Conservation (phyloP, 1,284 basidiomycete species). For the Naganishia sp. region DNA sequence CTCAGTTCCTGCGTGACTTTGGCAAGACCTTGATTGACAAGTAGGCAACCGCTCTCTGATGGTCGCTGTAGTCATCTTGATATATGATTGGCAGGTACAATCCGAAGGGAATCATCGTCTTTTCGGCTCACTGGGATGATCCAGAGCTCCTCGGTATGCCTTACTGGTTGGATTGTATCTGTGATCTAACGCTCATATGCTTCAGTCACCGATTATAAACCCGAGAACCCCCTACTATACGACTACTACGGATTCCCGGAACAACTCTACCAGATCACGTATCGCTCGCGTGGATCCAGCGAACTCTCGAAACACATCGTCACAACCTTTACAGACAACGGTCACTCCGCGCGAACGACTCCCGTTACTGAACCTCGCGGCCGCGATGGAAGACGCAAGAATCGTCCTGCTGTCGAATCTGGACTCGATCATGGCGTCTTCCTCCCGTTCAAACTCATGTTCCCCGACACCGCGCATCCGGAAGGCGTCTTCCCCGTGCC, state of each 20-base stretch:
- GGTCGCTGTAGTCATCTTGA: neutral
- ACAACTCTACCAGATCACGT: slow-evolving; percentile 18
- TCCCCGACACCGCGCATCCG: slow-evolving; percentile 1
- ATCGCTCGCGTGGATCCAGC: slow-evolving; percentile 19
- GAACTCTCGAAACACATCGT: slow-evolving; percentile 12
- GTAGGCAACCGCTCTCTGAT: neutral
- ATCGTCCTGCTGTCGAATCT: slow-evolving; percentile 4
- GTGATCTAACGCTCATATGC: neutral
- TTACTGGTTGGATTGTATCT: neutral
- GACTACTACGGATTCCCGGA: slow-evolving; percentile 26
- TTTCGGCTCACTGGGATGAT: slow-evolving; percentile 26
- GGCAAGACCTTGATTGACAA: slow-evolving; percentile 18
- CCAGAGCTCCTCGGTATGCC: slow-evolving; percentile 21
- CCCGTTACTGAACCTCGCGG: slow-evolving; percentile 10
- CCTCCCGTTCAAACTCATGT: slow-evolving; percentile 24
- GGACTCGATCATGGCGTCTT: slow-evolving; percentile 24
- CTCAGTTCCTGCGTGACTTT: slow-evolving; percentile 19
- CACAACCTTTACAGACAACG: slow-evolving; percentile 9
- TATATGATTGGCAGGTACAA: neutral
- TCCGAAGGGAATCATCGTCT: slow-evolving; percentile 25
- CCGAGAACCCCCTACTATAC: slow-evolving; percentile 22
- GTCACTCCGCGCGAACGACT: slow-evolving; percentile 17
- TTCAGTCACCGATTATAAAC: slow-evolving; percentile 24
- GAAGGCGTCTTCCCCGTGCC: slow-evolving; percentile 19
- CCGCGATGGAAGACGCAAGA: slow-evolving; percentile 15